phyloP scores from a whole-genome alignment of 495 filamentous ascomycete genomes.

The Neurospora sp. region DNA sequence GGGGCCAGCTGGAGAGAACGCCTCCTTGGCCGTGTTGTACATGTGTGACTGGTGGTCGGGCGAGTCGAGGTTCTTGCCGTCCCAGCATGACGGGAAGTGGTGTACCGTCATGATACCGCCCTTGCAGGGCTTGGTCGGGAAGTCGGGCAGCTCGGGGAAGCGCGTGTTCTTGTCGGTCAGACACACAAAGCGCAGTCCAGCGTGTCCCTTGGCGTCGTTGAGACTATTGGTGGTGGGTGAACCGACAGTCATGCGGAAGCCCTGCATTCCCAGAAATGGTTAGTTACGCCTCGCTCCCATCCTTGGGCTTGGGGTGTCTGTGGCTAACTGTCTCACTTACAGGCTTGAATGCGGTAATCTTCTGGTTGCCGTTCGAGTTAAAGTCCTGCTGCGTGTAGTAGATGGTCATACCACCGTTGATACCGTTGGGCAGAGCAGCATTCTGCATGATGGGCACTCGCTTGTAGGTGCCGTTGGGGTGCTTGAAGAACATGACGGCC shows the following conservation, averaged over 20 bases:
- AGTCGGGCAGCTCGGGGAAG: slow-evolving; percentile 35
- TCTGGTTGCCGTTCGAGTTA: slow-evolving; percentile 29
- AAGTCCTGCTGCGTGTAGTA: slow-evolving; percentile 40
- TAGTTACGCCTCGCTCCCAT: slow-evolving; percentile 1
- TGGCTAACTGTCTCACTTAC: slow-evolving; percentile 16
- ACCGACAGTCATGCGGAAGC: slow-evolving; percentile 46
- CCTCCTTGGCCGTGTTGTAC: slow-evolving; percentile 33
- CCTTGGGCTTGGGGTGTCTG: not conserved
- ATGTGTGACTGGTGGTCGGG: slow-evolving; percentile 47
- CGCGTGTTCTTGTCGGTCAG: slow-evolving; percentile 29
- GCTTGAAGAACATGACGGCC: slow-evolving; percentile 40
- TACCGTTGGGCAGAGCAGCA: slow-evolving; percentile 31
- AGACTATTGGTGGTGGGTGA: slow-evolving; percentile 25
- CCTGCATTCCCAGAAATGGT: slow-evolving; percentile 16
- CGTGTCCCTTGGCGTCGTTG: slow-evolving; percentile 20
- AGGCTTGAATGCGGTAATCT: slow-evolving; percentile 38
- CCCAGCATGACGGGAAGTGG: slow-evolving; percentile 48
- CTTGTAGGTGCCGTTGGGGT: slow-evolving; percentile 40
- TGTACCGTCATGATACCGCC: slow-evolving; percentile 42
- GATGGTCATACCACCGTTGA: slow-evolving; percentile 39
- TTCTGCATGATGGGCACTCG: slow-evolving; percentile 32
- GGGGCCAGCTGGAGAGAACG: slow-evolving; percentile 29
- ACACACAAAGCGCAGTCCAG: slow-evolving; percentile 40
- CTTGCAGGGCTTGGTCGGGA: slow-evolving; percentile 33
- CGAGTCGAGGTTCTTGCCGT: slow-evolving; percentile 49